Evolutionary conservation across 768 basidiomycete genomes (phyloP), one percentile per base, ranked within the genome.

Genomic region (Amanita phalloides): DNA sequence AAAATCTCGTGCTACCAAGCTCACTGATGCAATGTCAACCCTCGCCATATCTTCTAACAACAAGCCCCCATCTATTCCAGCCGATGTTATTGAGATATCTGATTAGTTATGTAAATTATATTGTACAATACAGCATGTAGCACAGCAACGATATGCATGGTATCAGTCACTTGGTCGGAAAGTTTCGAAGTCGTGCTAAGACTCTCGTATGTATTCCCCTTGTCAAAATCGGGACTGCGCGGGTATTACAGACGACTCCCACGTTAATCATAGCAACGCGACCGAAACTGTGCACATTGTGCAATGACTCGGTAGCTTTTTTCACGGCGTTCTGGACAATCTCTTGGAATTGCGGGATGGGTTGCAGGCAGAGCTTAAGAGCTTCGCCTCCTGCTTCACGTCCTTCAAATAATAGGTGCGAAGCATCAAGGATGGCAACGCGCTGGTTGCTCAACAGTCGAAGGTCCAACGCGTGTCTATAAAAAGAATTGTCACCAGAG

Each of bases 381-480:
- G 75, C 58, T 26, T 57, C 54, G 26, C 63, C 57, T 9, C 56
- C 30, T 30, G 11, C 51, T 6, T 51, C 51, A 32, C 60, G 57
- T 1, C 45, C 49, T 35, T 62, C 59, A 55, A 74, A 83, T 14
- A 88, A 63, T 2, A 82, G 78, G 61, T 79, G 71, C 0, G 86
- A 84, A 3, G 74, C 86, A 60, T 91, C 89, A n/a, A 90, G 64
- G 45, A 92, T 79, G 17, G 74, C 79, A 10, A 90, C 75, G 10
- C 79, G 79, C 56, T 78, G 74, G 33, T 71, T 72, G 9, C 71
- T 75, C 78, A 90, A 78, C 59, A 90, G 71, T 58, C 89, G 79
- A 64, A 90, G 80, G 62, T 92, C 89, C 49, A 92, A 71, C 0
- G 86, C 88, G 61, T 90, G 80, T 58, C 86, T 87, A 53, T 9